These are phyloP conservation scores for Epichloe coenophiala DNA, from an alignment of 2,329 filamentous ascomycete genomes.

Conservation along the genomic window DNA sequence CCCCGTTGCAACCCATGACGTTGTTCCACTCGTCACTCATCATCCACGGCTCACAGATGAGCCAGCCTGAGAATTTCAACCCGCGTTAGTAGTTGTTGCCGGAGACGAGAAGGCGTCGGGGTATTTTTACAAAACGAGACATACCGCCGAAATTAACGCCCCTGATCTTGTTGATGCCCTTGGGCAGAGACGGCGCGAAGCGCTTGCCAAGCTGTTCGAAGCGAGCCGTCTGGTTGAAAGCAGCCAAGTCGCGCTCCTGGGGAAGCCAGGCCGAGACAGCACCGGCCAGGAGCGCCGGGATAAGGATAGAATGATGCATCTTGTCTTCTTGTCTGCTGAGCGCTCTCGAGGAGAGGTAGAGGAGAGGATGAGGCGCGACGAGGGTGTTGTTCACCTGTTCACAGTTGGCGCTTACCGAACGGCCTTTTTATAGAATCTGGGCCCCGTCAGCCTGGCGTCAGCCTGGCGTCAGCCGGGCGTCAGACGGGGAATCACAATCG, in stretches of 20 bases:
- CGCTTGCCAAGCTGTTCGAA: conserved; percentile 19
- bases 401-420: too few species aligned
- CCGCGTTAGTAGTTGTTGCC: background rate
- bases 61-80: conserved; percentile 8
- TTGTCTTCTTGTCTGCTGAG: conserved; percentile 1
- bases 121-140: too few species aligned
- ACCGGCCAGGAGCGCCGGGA: conserved; percentile 11
- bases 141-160: conserved; percentile 39
- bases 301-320: conserved; percentile 14
- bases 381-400: too few species aligned
- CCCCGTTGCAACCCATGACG: conserved; percentile 30
- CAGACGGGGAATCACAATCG: background rate
- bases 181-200: conserved; percentile 14
- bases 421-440: background rate
- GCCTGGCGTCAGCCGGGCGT: too few species aligned
- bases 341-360: too few species aligned
- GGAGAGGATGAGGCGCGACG: too few species aligned
- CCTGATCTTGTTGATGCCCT: conserved; percentile 26
- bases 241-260: conserved; percentile 16
- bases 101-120: too few species aligned
- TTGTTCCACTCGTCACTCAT: conserved; percentile 26
- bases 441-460: too few species aligned
- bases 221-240: conserved; percentile 20
- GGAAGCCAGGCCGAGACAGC: conserved; percentile 16
- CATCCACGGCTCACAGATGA: conserved; percentile 41